Evolutionary conservation across 2,329 filamentous ascomycete species (phyloP), one percentile per base, ranked within the genome.

Genomic region (Penicillium fuscoglaucum): DNA sequence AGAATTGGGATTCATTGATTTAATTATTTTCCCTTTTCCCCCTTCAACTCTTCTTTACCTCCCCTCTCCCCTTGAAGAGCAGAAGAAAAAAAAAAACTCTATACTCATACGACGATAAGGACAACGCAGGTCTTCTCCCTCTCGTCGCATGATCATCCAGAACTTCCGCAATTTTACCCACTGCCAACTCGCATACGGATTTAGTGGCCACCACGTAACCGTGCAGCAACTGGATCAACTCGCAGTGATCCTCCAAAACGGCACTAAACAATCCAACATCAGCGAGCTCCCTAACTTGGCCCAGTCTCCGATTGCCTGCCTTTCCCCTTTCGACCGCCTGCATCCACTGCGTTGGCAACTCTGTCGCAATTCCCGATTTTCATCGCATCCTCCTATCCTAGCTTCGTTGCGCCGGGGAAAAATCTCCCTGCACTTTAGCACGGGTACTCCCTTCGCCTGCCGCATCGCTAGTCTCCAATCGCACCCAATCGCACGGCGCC

Each of bases 271-370:
- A 63, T 61, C 60, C 56, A 68, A 66, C 57, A 66, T 68, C 68
- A 61, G 66, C 67, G 58, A 53, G 65, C 55, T 57, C 54, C 51
- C 56, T 24, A 57, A 59, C 63, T 68, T 63, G 66, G 67, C 59
- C 62, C 68, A 65, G 65, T 68, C 68, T 60, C 68, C 66, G 67
- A 72, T 68, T 71, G 59, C 59, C 68, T 61, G 59, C 60, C 64
- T 62, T 70, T 69, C 72, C 72, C 45, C 57, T 72, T 74, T 72
- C 58, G 72, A 73, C 65, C 68, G 61, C 66, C 64, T 74, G 72
- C 72, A 73, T 72, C 46, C 58, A 68, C 68, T 73, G 68, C 65
- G 70, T 62, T 73, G 71, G 70, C 72, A 72, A 68, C 33, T 53
- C 26, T 72, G 70, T 71, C 69, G 69, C 66, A 66, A 68, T 60